These are phyloP conservation scores for Tetradesmus obliquus DNA, from an alignment of 139 green algal species.

Conservation along the genomic window DNA sequence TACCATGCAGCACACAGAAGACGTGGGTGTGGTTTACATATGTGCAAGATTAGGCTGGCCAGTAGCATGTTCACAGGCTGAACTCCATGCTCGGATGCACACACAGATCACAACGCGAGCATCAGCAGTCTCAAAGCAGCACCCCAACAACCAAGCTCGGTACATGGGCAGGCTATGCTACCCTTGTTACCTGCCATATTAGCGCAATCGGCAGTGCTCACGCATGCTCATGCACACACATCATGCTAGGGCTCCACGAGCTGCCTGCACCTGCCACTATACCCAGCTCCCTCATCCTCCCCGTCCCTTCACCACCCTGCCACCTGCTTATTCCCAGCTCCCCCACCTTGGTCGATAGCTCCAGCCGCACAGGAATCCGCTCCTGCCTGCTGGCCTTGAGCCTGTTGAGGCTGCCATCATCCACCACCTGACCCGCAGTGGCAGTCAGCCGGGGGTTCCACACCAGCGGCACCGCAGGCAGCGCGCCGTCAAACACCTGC, in stretches of 20 bases:
- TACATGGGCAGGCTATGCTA: neutral
- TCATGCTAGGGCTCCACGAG: neutral
- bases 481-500: constrained; percentile 60
- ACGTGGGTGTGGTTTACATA: no score
- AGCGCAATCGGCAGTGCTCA: no score
- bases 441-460: constrained; percentile 67
- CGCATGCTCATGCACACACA: no score
- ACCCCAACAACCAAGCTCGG: no score
- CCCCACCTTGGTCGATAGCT: constrained; percentile 55
- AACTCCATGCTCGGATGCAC: no score
- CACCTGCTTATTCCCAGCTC: neutral
- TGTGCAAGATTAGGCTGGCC: no score
- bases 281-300: no score
- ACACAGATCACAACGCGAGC: no score
- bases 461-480: constrained; percentile 62
- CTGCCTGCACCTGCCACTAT: no score
- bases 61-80: no score
- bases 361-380: constrained; percentile 56
- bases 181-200: neutral
- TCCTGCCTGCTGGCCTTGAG: constrained; percentile 37
- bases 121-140: neutral
- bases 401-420: constrained; percentile 51
- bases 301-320: neutral
- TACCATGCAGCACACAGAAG: no score
- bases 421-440: constrained; percentile 65